These are phyloP conservation scores for Thielaviopsis populi DNA, from an alignment of 2,329 filamentous ascomycete genomes.

Conservation along the genomic window DNA sequence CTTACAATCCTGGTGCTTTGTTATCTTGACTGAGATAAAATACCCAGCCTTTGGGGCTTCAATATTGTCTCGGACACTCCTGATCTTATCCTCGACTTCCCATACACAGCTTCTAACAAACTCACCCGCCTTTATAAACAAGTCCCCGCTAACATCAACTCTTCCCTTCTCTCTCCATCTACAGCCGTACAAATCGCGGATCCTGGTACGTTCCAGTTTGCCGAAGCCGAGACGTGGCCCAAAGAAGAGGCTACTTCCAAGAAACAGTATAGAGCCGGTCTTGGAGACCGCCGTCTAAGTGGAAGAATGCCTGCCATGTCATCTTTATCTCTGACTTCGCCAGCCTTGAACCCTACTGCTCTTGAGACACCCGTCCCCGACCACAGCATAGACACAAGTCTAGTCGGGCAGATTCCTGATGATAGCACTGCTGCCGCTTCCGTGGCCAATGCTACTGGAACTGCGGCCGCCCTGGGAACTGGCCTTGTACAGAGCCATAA, in stretches of 20 bases:
- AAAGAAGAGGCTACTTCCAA: constrained; percentile 22
- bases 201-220: constrained; percentile 23
- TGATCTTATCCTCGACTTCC: not conserved
- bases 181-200: constrained; percentile 41
- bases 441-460: not conserved
- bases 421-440: constrained; percentile 17
- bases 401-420: constrained; percentile 19
- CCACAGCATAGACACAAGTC: not conserved
- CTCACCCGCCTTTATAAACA: too few relatives aligned
- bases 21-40: not conserved
- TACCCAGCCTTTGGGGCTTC: not conserved
- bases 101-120: not conserved
- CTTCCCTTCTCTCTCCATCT: not conserved
- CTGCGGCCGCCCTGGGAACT: not conserved
- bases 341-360: not conserved
- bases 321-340: constrained; percentile 12
- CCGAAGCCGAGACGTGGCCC: constrained; percentile 17
- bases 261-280: constrained; percentile 27
- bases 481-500: not conserved
- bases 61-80: not conserved
- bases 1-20: not conserved
- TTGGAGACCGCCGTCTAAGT: constrained; percentile 28
- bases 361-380: constrained; percentile 10
- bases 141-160: not conserved
- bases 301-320: constrained; percentile 22